Evolutionary conservation across 108 stramenopile species (phyloP).

Genomic region (Skeletonema potamos): DNA sequence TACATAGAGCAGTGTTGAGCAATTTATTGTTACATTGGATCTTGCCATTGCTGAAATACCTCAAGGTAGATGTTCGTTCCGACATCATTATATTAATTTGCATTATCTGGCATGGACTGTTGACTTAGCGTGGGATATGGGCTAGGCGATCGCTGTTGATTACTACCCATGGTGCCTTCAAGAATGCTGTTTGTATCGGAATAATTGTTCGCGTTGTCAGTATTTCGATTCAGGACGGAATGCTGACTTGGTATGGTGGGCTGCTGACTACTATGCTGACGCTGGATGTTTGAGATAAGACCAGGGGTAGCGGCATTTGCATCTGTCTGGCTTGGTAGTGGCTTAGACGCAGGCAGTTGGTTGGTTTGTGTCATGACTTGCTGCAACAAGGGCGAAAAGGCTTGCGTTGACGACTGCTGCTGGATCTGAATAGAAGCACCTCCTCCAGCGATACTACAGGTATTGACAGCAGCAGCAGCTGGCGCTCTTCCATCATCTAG

Average conservation of each 20-base stretch:
- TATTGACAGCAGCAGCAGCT: not conserved
- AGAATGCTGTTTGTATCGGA: no score
- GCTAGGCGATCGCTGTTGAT: not conserved
- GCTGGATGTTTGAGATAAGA: not conserved
- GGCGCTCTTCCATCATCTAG: not conserved
- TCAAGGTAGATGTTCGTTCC: no score
- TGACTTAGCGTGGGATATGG: no score
- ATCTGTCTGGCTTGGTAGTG: not conserved
- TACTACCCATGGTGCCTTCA: no score
- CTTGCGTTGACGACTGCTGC: not conserved
- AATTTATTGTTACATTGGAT: not conserved
- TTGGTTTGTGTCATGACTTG: not conserved
- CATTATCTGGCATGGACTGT: no score
- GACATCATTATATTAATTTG: no score
- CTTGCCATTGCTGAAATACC: not conserved
- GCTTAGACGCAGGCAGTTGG: not conserved
- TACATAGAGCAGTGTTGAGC: not conserved
- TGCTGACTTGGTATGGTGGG: not conserved
- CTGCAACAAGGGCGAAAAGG: not conserved
- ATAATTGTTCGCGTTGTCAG: no score
- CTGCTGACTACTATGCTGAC: not conserved
- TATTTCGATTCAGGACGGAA: not conserved
- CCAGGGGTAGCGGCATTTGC: not conserved
- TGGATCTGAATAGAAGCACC: not conserved
- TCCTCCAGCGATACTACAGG: not conserved